A percentile compares a stretch with the other conserved stretches of the same genome.
Evolutionary conservation across 805 yeast genomes (phyloP).

Genomic region (Yamadazyma laniorum): DNA sequence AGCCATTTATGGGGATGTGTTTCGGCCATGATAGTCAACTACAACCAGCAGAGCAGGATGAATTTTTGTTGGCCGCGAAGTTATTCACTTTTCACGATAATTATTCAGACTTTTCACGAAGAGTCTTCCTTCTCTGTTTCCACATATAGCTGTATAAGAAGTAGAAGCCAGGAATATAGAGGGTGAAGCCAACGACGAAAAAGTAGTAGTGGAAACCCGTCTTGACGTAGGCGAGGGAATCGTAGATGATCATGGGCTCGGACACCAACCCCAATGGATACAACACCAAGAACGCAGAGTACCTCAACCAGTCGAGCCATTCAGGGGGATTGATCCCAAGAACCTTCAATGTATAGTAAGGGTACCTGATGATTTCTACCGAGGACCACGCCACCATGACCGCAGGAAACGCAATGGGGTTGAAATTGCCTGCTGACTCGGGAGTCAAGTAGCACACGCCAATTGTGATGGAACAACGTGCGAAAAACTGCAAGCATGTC

Average conservation of each 20-base stretch:
- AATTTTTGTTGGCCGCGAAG: too few relatives aligned
- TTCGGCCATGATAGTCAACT: constrained; percentile 3
- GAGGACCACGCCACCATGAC: constrained; percentile 29
- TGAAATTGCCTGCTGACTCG: constrained; percentile 27
- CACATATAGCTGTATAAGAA: constrained; percentile 29
- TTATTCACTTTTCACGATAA: too few relatives aligned
- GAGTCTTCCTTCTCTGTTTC: constrained; percentile 24
- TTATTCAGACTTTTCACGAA: neutral
- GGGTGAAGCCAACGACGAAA: constrained; percentile 21
- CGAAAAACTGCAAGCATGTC: constrained; percentile 26
- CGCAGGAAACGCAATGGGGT: constrained; percentile 18
- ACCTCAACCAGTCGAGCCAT: constrained; percentile 26
- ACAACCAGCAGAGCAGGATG: too few relatives aligned
- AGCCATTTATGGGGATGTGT: constrained; percentile 33
- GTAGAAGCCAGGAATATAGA: constrained; percentile 33
- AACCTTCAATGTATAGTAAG: constrained; percentile 24
- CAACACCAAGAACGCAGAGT: constrained; percentile 26
- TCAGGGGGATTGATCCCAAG: constrained; percentile 15
- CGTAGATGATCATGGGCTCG: constrained; percentile 27
- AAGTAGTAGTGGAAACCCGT: constrained; percentile 16
- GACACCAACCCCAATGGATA: constrained; percentile 31
- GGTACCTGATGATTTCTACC: constrained; percentile 30
- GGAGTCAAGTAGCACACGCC: constrained; percentile 30
- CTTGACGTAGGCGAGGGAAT: constrained; percentile 15
- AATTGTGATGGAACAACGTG: constrained; percentile 26